These are phyloP conservation scores for Tolypocladium cylindrosporum DNA, from an alignment of 2,329 filamentous ascomycete species.

Conservation along the genomic window DNA sequence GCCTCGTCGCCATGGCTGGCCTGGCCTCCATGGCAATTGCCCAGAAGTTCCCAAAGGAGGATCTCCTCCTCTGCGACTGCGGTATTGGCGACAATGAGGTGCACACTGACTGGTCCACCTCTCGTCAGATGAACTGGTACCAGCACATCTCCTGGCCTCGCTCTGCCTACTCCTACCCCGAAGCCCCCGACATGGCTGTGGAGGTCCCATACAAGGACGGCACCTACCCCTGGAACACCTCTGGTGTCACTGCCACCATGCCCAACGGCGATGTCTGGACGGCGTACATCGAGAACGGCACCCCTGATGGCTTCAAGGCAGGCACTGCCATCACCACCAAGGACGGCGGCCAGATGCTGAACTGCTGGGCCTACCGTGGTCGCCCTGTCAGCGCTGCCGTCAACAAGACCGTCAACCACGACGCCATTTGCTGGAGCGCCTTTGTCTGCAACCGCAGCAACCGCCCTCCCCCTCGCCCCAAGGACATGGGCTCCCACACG, in stretches of 20 bases:
- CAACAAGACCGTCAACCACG: constrained; percentile 26
- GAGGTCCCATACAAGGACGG: constrained; percentile 28
- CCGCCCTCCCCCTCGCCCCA: constrained; percentile 20
- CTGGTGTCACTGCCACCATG: constrained; percentile 26
- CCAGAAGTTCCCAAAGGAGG: constrained; percentile 20
- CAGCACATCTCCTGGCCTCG: constrained; percentile 25
- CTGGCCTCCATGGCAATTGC: constrained; percentile 11
- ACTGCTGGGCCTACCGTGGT: constrained; percentile 31
- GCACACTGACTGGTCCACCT: constrained; percentile 30
- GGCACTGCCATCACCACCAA: constrained; percentile 29
- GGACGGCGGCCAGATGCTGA: constrained; percentile 26
- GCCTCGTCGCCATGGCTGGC: constrained; percentile 11
- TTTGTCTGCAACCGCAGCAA: constrained; percentile 30
- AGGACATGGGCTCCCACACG: constrained; percentile 23
- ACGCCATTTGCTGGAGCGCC: constrained; percentile 28
- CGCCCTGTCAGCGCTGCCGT: constrained; percentile 26
- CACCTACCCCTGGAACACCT: constrained; percentile 27
- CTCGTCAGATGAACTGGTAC: constrained; percentile 34
- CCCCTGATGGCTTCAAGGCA: constrained; percentile 28
- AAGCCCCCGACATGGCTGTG: constrained; percentile 26
- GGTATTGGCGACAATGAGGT: constrained; percentile 30
- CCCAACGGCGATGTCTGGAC: constrained; percentile 30
- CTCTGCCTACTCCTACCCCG: constrained; percentile 22
- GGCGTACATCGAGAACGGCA: constrained; percentile 29
- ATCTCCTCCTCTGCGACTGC: constrained; percentile 31